Evolutionary conservation across 108 stramenopile species (phyloP).

Genomic region (Nannochloropsis gaditana): DNA sequence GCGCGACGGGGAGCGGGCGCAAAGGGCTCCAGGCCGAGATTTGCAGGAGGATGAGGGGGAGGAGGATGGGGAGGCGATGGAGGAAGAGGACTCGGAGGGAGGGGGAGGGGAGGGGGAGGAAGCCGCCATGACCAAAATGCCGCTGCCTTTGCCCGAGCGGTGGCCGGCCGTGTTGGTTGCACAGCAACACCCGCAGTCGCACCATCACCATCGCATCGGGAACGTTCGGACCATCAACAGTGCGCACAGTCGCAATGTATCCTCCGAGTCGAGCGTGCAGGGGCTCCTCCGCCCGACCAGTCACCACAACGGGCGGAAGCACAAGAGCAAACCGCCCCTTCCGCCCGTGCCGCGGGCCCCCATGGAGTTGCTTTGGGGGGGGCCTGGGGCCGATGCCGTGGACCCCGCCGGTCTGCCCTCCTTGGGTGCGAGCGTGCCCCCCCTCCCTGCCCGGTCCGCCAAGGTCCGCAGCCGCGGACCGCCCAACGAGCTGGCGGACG

Average conservation of each 20-base stretch:
- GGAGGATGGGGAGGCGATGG: background rate
- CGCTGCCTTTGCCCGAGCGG: background rate
- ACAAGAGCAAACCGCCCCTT: background rate
- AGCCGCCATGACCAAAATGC: background rate
- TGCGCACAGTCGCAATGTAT: background rate
- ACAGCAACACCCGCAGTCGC: background rate
- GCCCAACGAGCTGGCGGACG: background rate
- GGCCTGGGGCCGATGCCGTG: background rate
- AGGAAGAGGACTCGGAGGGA: background rate
- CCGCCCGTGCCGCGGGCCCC: background rate
- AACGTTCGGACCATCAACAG: background rate
- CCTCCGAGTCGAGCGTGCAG: background rate
- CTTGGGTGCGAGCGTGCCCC: too few relatives aligned
- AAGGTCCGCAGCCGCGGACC: too few relatives aligned
- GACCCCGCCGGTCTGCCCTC: background rate
- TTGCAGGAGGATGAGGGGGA: background rate
- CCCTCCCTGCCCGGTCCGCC: too few relatives aligned
- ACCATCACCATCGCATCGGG: conserved; percentile 19
- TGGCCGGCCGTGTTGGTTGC: background rate
- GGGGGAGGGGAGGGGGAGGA: background rate
- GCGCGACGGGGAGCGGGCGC: too few relatives aligned
- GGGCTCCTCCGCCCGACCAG: background rate
- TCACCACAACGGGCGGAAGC: conserved; percentile 1
- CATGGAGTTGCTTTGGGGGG: background rate
- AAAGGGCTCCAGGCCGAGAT: too few relatives aligned